Percentiles rank a stretch among this genome's conserved stretches.
Evolutionary conservation across 768 basidiomycete genomes (phyloP).

Genomic region (Russula emetica): DNA sequence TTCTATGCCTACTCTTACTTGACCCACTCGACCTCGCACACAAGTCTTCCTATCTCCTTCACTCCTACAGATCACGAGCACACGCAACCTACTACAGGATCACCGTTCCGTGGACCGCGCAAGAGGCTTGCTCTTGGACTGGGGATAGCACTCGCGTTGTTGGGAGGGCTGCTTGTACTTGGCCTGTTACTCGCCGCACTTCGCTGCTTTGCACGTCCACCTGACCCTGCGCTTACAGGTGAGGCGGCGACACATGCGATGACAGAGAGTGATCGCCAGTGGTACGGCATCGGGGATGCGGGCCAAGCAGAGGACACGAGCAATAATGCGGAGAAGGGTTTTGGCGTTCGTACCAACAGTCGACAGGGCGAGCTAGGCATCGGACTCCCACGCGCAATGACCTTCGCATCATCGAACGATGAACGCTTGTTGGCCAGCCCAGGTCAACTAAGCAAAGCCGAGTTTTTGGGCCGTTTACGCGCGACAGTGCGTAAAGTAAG

Average conservation of each 20-base stretch:
- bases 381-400: conserved; percentile 46
- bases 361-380: conserved; percentile 40
- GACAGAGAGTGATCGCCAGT: conserved; percentile 62
- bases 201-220: conserved; percentile 52
- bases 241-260: conserved; percentile 55
- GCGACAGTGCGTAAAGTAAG: conserved; percentile 67
- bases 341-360: conserved; percentile 34
- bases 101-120: conserved; percentile 43
- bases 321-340: conserved; percentile 32
- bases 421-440: conserved; percentile 38
- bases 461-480: conserved; percentile 61
- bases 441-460: conserved; percentile 62
- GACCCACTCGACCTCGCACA: conserved; percentile 70
- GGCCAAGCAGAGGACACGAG: conserved; percentile 22
- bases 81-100: conserved; percentile 34
- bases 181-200: conserved; percentile 52
- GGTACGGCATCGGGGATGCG: conserved; percentile 54
- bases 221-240: conserved; percentile 56
- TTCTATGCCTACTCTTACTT: conserved; percentile 64
- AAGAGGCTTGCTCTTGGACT: conserved; percentile 53
- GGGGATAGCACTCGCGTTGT: conserved; percentile 54
- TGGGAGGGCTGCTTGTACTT: conserved; percentile 56
- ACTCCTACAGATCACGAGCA: conserved; percentile 39
- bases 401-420: conserved; percentile 27
- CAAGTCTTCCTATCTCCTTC: conserved; percentile 50